Conservation (phyloP, 371 early-diverging fungal genomes). For the Rhizomucor miehei region DNA sequence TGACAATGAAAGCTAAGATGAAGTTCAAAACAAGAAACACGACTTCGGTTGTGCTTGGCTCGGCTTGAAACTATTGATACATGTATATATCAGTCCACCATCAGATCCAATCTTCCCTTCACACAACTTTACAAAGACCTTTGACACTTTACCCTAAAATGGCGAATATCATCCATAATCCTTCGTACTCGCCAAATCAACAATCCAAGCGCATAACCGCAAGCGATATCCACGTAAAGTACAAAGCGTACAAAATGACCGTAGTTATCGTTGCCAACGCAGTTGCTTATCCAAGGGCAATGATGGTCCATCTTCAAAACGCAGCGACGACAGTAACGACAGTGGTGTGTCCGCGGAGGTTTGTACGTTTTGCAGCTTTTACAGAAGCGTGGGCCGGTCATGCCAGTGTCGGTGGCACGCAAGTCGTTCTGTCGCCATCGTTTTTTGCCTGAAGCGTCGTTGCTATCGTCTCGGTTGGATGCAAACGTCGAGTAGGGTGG, state of each 20-base stretch:
- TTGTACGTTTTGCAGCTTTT: slow-evolving; percentile 71
- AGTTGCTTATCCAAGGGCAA: slow-evolving; percentile 98
- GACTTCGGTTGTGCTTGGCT: slow-evolving; percentile 62
- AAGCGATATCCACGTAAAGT: slow-evolving; percentile 64
- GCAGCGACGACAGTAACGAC: slow-evolving; percentile 78
- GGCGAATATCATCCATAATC: slow-evolving; percentile 38
- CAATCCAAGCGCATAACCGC: slow-evolving; percentile 37
- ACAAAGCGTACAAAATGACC: slow-evolving; percentile 90
- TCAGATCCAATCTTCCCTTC: neutral
- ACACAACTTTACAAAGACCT: neutral
- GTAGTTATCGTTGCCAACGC: slow-evolving; percentile 89
- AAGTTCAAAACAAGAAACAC: slow-evolving; percentile 76
- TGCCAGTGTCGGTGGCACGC: slow-evolving; percentile 17
- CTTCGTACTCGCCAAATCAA: slow-evolving; percentile 33
- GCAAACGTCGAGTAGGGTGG: slow-evolving; percentile 31
- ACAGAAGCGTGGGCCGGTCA: slow-evolving; percentile 67
- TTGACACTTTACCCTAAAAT: slow-evolving; percentile 28
- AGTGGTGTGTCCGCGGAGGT: slow-evolving; percentile 87
- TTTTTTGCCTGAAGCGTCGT: neutral
- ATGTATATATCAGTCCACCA: neutral
- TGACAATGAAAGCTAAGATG: slow-evolving; percentile 65
- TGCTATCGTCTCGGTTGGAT: neutral
- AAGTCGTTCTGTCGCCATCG: neutral
- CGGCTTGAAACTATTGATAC: slow-evolving; percentile 48
- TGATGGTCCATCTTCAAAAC: slow-evolving; percentile 94